Evolutionary conservation across 192 early-diverging fungal species (phyloP).

Genomic region (Entrophospora sp.): DNA sequence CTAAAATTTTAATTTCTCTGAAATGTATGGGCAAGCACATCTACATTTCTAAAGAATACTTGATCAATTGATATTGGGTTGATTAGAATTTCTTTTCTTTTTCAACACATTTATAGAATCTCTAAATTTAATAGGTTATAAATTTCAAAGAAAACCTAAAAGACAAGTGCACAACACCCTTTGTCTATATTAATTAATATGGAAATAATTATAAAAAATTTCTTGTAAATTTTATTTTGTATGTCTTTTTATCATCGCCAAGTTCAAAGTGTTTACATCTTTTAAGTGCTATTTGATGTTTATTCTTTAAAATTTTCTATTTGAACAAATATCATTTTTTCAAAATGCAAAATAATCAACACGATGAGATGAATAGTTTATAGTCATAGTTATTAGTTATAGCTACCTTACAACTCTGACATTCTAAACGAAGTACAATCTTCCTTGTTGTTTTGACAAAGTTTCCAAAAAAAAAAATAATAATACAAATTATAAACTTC

Average conservation of each 20-base stretch:
- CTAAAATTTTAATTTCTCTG: no score
- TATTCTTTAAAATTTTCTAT: constrained; percentile 64
- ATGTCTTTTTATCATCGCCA: constrained; percentile 98
- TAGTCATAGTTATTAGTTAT: no score
- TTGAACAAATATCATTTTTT: no score
- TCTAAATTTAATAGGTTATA: no score
- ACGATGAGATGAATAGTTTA: no score
- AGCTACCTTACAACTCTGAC: constrained; percentile 89
- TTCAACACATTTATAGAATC: no score
- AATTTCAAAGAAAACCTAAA: no score
- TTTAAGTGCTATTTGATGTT: constrained; percentile 95
- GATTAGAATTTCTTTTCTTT: no score
- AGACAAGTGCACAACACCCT: constrained; percentile 17
- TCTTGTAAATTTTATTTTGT: constrained; percentile 22
- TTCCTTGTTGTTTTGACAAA: constrained; percentile 99
- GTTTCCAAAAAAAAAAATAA: background rate
- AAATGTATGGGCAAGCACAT: no score
- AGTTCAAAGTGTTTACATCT: constrained; percentile 99
- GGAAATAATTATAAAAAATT: background rate
- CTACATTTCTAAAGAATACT: no score
- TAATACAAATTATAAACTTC: background rate
- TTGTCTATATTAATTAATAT: constrained; percentile 3
- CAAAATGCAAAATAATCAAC: no score
- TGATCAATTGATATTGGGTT: no score
- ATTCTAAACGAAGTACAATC: constrained; percentile 97